Evolutionary conservation across 345 rosid species (phyloP).

Genomic region (Sisymbrium irio): DNA sequence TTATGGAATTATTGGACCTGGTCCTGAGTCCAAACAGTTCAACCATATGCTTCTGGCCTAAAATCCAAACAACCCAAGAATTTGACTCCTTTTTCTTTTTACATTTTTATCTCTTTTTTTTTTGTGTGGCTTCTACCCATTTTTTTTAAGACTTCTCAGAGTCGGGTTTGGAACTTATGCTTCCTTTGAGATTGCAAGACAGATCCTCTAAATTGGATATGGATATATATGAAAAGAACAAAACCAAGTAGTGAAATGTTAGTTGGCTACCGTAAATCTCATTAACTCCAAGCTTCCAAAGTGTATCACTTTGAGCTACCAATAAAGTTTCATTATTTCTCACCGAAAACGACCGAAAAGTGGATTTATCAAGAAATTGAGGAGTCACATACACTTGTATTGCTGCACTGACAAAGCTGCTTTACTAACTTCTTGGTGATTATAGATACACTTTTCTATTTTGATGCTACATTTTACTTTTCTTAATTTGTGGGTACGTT

Average conservation of each 20-base stretch:
- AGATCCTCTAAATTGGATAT: not conserved
- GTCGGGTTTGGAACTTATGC: no score
- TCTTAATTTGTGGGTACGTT: not conserved
- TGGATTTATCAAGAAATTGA: not conserved
- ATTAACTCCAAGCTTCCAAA: conserved; percentile 5
- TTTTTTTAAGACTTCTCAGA: no score
- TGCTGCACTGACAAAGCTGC: conserved; percentile 13
- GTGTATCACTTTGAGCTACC: not conserved
- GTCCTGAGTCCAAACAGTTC: no score
- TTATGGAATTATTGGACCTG: no score
- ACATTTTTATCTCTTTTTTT: no score
- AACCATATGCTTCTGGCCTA: no score
- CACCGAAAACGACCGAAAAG: conserved; percentile 13
- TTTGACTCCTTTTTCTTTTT: no score
- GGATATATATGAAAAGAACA: not conserved
- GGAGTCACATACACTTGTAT: not conserved
- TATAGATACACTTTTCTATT: not conserved
- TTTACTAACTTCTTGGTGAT: conserved; percentile 2
- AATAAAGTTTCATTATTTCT: conserved; percentile 6
- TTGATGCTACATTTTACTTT: not conserved
- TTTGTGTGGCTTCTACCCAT: no score
- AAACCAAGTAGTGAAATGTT: not conserved
- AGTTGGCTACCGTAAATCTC: not conserved
- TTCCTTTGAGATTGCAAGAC: no score
- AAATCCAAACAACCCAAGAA: no score